Evolutionary conservation across 345 rosid genomes (phyloP), one percentile per base, ranked within the genome.

Genomic region (Ceriops tagal): DNA sequence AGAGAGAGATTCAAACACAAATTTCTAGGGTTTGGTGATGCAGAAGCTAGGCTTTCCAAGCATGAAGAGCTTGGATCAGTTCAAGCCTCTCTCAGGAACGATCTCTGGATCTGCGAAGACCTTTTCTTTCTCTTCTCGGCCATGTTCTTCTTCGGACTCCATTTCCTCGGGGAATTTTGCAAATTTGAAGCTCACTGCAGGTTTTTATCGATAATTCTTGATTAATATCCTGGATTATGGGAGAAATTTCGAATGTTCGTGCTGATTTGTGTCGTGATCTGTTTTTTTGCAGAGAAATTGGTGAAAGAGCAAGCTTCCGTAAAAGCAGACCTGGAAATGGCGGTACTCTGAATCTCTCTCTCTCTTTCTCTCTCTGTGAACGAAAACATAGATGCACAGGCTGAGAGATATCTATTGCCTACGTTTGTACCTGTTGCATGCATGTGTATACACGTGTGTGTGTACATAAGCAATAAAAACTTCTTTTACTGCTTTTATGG

Each of bases 221-320:
- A 5, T 30, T 43, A 61, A 22, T 43, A 66, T 27, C 28, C 49
- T 20, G 31, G 15, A 21, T 24, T 73, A 34, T 52, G 8, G 1
- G 62, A 58, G 61, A 3, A 13, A 64, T 24, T 59, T 70, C 39
- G 53, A 37, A 20, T 32, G 11, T 2, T 68, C 57, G 7, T 72
- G 65, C 71, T 77, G 76, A 75, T 79, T 72, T 24, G 24, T 58
- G 65, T n/a, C 53, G 49, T 75, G 65, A 57, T 80, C 34, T 34
- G 62, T 65, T 78, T 72, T 70, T 67, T 71, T 72, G 53, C 79
- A 95, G 99, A 90, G 77, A 92, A 90, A 72, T 61, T 92, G 85
- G 87, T 92, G 75, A 90, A 92, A 71, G 98, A 92, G 71, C 99
- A 95, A 73, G 96, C 93, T 35, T 78, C 99, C 2, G 88, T 86